These are phyloP conservation scores for Pachyrhizus erosus DNA, from an alignment of 306 rosid genomes.

Conservation along the genomic window DNA sequence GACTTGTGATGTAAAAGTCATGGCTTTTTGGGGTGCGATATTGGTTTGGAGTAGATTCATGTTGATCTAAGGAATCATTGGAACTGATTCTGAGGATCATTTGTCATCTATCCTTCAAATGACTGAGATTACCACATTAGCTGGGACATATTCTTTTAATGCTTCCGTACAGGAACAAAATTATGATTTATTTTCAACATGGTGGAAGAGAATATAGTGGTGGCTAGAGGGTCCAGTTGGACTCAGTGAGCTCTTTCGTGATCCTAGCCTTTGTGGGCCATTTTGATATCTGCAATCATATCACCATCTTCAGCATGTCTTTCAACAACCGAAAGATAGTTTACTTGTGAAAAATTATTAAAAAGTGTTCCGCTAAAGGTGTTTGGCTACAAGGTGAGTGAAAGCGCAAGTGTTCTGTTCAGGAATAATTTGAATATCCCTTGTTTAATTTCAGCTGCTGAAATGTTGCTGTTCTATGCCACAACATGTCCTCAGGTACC, in stretches of 20 bases:
- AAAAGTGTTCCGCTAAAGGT: constrained; percentile 44
- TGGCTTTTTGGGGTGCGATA: constrained; percentile 42
- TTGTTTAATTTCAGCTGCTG: constrained; percentile 41
- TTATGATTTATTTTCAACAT: constrained; percentile 41
- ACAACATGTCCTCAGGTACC: no score
- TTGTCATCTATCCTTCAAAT: constrained; percentile 19
- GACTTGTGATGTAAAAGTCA: constrained; percentile 58
- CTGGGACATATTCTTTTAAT: constrained; percentile 37
- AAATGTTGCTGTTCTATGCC: constrained; percentile 36
- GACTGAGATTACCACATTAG: constrained; percentile 39
- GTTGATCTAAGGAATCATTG: constrained; percentile 29
- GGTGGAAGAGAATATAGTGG: constrained; percentile 37
- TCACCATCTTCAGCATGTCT: constrained; percentile 44
- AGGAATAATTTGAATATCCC: constrained; percentile 21
- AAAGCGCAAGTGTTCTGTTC: constrained; percentile 32
- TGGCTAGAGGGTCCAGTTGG: background rate
- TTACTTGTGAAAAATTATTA: constrained; percentile 38
- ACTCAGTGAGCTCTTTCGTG: background rate
- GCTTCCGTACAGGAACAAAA: constrained; percentile 46
- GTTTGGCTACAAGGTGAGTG: constrained; percentile 38
- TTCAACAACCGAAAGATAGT: constrained; percentile 26
- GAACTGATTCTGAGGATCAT: constrained; percentile 42
- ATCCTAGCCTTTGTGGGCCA: constrained; percentile 44
- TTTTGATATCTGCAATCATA: constrained; percentile 41
- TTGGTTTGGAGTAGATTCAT: constrained; percentile 47